phyloP scores from a whole-genome alignment of 2,329 filamentous ascomycete genomes.

The Pseudocercospora cruenta region DNA sequence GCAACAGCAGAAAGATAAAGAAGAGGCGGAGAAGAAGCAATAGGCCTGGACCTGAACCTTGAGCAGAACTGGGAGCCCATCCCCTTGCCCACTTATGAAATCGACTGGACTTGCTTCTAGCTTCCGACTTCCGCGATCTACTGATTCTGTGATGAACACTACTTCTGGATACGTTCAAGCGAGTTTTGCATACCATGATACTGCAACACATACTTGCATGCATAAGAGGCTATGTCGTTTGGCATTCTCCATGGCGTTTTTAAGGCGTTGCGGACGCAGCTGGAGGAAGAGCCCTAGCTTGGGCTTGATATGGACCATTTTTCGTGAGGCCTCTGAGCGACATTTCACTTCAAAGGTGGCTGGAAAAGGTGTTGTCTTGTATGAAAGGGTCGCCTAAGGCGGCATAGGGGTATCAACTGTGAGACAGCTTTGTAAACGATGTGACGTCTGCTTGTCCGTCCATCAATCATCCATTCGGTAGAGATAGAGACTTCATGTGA shows the following conservation, averaged over 20 bases:
- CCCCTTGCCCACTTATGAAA: constrained; percentile 1
- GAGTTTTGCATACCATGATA: constrained; percentile 18
- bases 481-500: constrained; percentile 6
- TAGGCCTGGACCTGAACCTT: not conserved
- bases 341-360: not conserved
- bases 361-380: not conserved
- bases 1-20: constrained; percentile 16
- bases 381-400: not conserved
- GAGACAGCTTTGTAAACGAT: not conserved
- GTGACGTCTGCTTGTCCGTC: not conserved
- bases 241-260: not conserved
- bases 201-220: not conserved
- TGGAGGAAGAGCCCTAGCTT: not conserved
- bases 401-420: not conserved
- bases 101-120: constrained; percentile 9
- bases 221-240: not conserved
- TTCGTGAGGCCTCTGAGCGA: not conserved
- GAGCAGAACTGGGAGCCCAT: constrained; percentile 5
- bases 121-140: not conserved
- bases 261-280: not conserved
- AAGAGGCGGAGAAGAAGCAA: constrained; percentile 11
- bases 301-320: not conserved
- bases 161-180: constrained; percentile 23
- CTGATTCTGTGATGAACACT: constrained; percentile 2
- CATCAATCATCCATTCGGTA: constrained; percentile 4